A percentile compares a stretch with the other conserved stretches of the same genome.
Conservation (phyloP, 768 basidiomycete species). For the Suillus decipiens region DNA sequence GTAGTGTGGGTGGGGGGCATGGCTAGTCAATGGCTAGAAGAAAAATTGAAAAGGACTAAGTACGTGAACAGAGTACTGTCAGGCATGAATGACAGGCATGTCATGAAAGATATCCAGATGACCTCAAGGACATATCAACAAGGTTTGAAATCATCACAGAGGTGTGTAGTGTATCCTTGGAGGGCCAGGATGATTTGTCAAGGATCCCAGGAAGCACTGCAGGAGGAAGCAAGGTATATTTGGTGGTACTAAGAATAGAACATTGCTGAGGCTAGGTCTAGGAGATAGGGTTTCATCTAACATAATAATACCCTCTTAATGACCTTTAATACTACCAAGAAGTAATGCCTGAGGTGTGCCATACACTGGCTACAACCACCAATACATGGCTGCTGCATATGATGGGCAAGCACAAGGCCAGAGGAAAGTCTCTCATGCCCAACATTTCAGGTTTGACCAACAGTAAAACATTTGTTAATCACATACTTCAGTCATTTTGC, state of each 20-base stretch:
- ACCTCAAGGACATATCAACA: neutral
- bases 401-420: too few relatives aligned
- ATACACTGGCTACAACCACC: too few relatives aligned
- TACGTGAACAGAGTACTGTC: neutral
- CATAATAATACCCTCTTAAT: neutral
- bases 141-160: neutral
- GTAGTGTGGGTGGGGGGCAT: neutral
- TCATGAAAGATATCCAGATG: too few relatives aligned
- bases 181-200: neutral
- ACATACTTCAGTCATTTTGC: too few relatives aligned
- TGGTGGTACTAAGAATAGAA: neutral
- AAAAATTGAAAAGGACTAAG: neutral
- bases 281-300: neutral
- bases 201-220: neutral
- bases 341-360: neutral
- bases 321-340: neutral
- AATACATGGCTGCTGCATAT: too few relatives aligned
- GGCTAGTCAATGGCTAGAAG: neutral
- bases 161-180: neutral
- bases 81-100: neutral
- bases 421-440: too few relatives aligned
- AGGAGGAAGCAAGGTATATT: conserved; percentile 3
- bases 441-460: too few relatives aligned
- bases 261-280: neutral
- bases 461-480: too few relatives aligned